Evolutionary conservation across 169 alveolate genomes (phyloP).

Genomic region (Plasmodium ovale): DNA sequence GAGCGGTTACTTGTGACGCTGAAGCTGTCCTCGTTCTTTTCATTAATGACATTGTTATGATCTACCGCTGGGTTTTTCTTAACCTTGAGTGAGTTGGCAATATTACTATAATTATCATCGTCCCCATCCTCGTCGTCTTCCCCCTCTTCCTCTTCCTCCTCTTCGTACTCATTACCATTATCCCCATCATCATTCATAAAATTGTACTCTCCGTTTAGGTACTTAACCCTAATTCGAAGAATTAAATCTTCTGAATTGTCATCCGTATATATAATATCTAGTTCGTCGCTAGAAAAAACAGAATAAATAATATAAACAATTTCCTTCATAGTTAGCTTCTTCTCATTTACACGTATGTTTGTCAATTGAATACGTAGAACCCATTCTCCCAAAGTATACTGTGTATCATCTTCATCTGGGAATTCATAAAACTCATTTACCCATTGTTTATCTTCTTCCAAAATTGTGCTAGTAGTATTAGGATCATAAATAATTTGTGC

Average conservation of each 20-base stretch:
- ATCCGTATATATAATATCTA: conserved; percentile 96
- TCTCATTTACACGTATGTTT: conserved; percentile 95
- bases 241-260: conserved; percentile 97
- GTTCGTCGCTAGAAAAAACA: conserved; percentile 92
- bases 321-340: conserved; percentile 95
- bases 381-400: conserved; percentile 94
- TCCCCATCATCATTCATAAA: conserved; percentile 74
- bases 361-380: conserved; percentile 96
- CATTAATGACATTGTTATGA: no score
- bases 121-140: neutral
- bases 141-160: conserved; percentile 69
- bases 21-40: neutral
- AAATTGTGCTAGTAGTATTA: conserved; percentile 94
- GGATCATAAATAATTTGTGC: conserved; percentile 98
- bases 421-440: conserved; percentile 96
- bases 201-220: conserved; percentile 79
- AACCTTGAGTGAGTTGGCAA: neutral
- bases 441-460: conserved; percentile 94
- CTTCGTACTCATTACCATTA: conserved; percentile 25
- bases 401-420: conserved; percentile 94
- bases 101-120: neutral
- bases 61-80: neutral
- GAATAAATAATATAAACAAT: conserved; percentile 92
- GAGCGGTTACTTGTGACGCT: neutral
- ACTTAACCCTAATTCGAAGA: conserved; percentile 94